Evolutionary conservation across 2,329 filamentous ascomycete genomes (phyloP), one percentile per base, ranked within the genome.

Genomic region (Sclerotinia spermophila): DNA sequence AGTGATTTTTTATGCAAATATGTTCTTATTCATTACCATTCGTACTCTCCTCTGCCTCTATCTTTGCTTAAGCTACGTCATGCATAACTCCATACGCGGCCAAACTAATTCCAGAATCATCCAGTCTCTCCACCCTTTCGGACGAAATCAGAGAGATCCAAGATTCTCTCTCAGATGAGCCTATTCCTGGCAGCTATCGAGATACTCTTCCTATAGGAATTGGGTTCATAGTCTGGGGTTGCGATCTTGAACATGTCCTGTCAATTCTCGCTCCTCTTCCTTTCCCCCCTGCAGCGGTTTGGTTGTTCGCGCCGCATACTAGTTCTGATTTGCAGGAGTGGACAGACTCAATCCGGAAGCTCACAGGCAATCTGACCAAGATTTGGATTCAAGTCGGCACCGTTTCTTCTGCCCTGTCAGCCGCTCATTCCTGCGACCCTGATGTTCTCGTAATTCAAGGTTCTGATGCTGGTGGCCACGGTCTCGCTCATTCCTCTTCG

Each of bases 201-300:
- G 72, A 59, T 7, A 61, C 77, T 15, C 79, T 85, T 5, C 83
- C 84, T 3, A 73, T 86, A 7, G 84, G 84, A 10, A 77, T 86
- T 2, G 84, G 84, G 19, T 84, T 82, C 73, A 80, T 84, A 61
- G 77, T 80, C 10, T 86, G 83, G 82, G 82, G 82, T 15, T 81
- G 81, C 1, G 78, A 82, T 71, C 73, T 85, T 5, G 56, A 77
- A 1, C 74, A 72, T 5, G 79, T 81, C 0, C 66, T 77, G 0
- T 67, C 74, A 3, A 78, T 78, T 5, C 76, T 85, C 8, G 44
- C 73, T 51, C 73, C 77, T 27, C 60, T 70, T n/a, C 65, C 75
- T 78, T 40, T 72, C 1, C 77, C 75, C 77, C 72, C 78, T 33
- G 73, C 72, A n/a, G 84, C 82, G 1, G 81, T 80, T 3, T 86